Evolutionary conservation across 345 rosid species (phyloP).

Genomic region (Gossypium raimondii): DNA sequence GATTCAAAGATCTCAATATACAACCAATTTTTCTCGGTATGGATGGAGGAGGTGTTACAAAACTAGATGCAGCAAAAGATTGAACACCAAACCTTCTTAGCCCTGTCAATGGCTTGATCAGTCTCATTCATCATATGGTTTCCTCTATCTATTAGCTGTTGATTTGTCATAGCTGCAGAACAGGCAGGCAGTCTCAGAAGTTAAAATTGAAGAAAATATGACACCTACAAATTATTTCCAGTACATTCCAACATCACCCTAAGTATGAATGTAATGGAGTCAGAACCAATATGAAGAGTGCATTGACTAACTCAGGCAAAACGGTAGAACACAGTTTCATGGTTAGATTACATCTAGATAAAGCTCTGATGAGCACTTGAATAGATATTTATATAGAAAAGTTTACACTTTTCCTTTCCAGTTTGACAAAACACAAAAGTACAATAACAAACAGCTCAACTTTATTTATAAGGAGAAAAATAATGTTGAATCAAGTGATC

Average conservation of each 20-base stretch:
- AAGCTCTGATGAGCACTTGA: neutral
- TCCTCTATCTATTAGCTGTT: slow-evolving; percentile 70
- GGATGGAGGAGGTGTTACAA: neutral
- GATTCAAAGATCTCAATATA: neutral
- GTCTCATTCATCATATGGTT: slow-evolving; percentile 86
- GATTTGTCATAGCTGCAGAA: slow-evolving; percentile 79
- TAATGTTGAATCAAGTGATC: neutral
- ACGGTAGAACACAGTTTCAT: neutral
- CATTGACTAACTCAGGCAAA: neutral
- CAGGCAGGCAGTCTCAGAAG: slow-evolving; percentile 16
- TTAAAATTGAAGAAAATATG: neutral
- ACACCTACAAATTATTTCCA: neutral
- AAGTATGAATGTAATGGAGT: neutral
- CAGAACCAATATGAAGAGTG: neutral
- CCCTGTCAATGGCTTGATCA: slow-evolving; percentile 91
- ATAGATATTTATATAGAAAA: neutral
- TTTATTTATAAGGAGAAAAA: neutral
- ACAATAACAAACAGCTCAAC: neutral
- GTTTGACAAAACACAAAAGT: neutral
- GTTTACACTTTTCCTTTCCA: neutral
- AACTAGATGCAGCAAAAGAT: slow-evolving; percentile 3
- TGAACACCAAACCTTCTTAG: slow-evolving; percentile 46
- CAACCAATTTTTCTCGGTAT: slow-evolving; percentile 6
- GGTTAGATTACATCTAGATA: neutral
- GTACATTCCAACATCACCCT: neutral